These are phyloP conservation scores for Fonsecaea erecta DNA, from an alignment of 2,329 filamentous ascomycete species.

Conservation along the genomic window DNA sequence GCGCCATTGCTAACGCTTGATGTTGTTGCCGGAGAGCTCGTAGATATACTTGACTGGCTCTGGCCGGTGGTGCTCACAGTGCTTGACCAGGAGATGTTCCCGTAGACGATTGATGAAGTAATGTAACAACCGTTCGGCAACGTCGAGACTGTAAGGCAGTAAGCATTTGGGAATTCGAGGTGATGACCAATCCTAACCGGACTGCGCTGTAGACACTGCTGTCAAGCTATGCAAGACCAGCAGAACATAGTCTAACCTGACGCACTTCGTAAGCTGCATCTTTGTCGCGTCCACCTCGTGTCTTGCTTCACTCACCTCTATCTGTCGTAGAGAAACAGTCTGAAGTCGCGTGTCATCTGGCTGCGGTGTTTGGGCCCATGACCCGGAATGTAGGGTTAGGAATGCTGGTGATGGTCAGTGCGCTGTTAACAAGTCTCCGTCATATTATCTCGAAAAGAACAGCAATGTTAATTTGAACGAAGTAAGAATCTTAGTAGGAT, in stretches of 20 bases:
- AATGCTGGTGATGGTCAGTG: constrained; percentile 25
- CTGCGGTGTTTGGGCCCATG: background rate
- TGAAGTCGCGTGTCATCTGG: background rate
- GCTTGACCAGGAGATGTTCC: constrained; percentile 15
- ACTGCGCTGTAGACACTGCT: constrained; percentile 18
- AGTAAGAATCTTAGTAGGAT: background rate
- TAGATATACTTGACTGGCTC: background rate
- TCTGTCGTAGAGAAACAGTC: background rate
- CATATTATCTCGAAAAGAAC: background rate
- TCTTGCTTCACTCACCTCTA: constrained; percentile 13
- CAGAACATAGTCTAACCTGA: constrained; percentile 8
- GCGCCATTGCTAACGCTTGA: background rate
- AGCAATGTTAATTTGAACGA: background rate
- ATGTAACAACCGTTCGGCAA: constrained; percentile 19
- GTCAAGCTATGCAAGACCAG: constrained; percentile 11
- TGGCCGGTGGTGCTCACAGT: background rate
- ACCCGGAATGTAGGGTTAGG: constrained; percentile 25
- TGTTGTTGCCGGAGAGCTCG: constrained; percentile 1
- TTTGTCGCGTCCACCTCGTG: constrained; percentile 3
- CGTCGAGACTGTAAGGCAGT: constrained; percentile 11
- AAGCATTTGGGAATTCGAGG: background rate
- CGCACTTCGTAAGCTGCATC: constrained; percentile 17
- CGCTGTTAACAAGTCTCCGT: constrained; percentile 4
- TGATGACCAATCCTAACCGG: constrained; percentile 13
- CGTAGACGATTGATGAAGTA: constrained; percentile 29